phyloP scores from a whole-genome alignment of 2,329 filamentous ascomycete genomes.

The Nectriaceae sp. region DNA sequence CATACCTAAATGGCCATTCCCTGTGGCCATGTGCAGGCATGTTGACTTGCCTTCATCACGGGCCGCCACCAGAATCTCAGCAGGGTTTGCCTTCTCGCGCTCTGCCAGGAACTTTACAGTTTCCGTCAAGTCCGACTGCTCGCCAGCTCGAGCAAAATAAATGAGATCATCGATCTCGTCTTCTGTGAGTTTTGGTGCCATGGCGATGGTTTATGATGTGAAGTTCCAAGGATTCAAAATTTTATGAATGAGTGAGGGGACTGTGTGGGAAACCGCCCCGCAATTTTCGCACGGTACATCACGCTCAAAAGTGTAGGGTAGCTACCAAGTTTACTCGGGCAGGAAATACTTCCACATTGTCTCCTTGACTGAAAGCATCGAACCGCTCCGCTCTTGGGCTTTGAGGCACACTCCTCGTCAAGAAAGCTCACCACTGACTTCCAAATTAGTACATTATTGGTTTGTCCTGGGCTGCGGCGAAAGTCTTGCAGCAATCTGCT shows the following conservation, averaged over 20 bases:
- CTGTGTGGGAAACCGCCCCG: constrained; percentile 37
- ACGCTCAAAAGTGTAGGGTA: constrained; percentile 24
- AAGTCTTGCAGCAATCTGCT: constrained; percentile 16
- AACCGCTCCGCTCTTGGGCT: too few species aligned
- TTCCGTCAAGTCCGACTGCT: constrained; percentile 66
- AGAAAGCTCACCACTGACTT: too few species aligned
- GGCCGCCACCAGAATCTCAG: constrained; percentile 69
- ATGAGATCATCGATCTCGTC: constrained; percentile 91
- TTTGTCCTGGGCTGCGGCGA: too few species aligned
- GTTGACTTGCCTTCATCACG: constrained; percentile 78
- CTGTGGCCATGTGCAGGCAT: constrained; percentile 87
- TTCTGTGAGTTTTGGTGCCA: constrained; percentile 62
- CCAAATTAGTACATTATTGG: too few species aligned
- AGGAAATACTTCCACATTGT: too few species aligned
- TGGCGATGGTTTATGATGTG: constrained; percentile 27
- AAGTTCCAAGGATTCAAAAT: constrained; percentile 28
- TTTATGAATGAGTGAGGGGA: constrained; percentile 40
- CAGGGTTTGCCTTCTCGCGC: constrained; percentile 59
- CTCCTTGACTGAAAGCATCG: too few species aligned
- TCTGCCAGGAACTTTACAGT: constrained; percentile 60
- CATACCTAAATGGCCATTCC: constrained; percentile 82
- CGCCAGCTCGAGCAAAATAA: constrained; percentile 80
- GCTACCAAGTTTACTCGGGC: neutral
- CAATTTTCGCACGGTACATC: constrained; percentile 38
- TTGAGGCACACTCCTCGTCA: too few species aligned